Evolutionary conservation across 2,329 filamentous ascomycete genomes (phyloP), one percentile per base, ranked within the genome.

Genomic region (Xylariales sp.): DNA sequence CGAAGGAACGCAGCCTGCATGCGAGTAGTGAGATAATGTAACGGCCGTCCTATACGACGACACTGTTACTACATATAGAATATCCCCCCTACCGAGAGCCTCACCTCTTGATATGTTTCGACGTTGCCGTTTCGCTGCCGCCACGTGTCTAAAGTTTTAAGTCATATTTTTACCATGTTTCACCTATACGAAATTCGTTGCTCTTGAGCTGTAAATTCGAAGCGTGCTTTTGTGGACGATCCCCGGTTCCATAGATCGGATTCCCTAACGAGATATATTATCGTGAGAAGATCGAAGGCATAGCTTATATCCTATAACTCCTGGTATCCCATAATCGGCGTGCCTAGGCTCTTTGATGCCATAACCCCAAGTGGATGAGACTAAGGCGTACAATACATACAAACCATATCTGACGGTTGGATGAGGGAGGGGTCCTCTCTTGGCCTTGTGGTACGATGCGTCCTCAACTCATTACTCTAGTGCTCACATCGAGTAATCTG

Each of bases 31-130:
- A 28, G 18, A 10, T 39, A 57, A 67, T 66, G 67, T 59, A 66
- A 66, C 55, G 46, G 28, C 50, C 52, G 58, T 66, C 49, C 63
- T 65, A 60, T 62, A 45, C 23, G 18, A 63, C 43, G 53, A 49
- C 30, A 39, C 3, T 69, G 62, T 56, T 66, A 57, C 67, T 56
- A 69, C 63, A 69, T 69, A 69, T 69, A 69, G 67, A 63, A 69
- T 23, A 57, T 32, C 14, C n/a, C 14, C 30, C 46, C 52, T 50
- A 41, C 32, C 28, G 28, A 62, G 58, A 68, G 65, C 65, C 65
- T 62, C 52, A 58, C 36, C 62, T 28, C 41, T 62, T 65, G 65
- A 62, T 23, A 62, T 54, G 32, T 18, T 39, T 36, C 41, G 28
- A 53, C 30, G 6, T 41, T 49, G 14, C 55, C 49, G 32, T 41